Evolutionary conservation across 352 stramenopile species (phyloP).

Genomic region (Peronospora destructor): DNA sequence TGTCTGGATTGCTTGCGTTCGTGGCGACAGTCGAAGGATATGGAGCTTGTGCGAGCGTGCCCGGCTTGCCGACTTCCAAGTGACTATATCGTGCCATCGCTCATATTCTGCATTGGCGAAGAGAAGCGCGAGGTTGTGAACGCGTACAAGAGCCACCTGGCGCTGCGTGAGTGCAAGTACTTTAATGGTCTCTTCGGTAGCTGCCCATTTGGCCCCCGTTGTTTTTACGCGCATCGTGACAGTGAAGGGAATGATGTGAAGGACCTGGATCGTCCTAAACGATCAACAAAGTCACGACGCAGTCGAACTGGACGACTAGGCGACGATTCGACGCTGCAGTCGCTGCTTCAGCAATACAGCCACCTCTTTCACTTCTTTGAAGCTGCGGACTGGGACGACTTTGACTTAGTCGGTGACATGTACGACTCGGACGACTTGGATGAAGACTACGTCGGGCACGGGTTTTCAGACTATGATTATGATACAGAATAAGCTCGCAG

Average conservation of each 20-base stretch:
- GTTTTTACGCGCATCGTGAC: constrained; percentile 74
- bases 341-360: constrained; percentile 52
- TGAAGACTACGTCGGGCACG: constrained; percentile 24
- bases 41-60: constrained; percentile 59
- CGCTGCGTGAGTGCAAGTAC: constrained; percentile 75
- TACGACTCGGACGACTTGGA: constrained; percentile 26
- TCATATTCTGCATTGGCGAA: constrained; percentile 61
- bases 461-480: constrained; percentile 25
- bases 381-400: constrained; percentile 49
- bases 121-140: constrained; percentile 50
- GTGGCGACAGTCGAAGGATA: constrained; percentile 70
- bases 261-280: constrained; percentile 47
- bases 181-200: constrained; percentile 62
- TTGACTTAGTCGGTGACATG: constrained; percentile 22
- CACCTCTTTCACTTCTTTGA: constrained; percentile 63
- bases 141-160: constrained; percentile 69
- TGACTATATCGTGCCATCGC: constrained; percentile 76
- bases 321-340: constrained; percentile 32
- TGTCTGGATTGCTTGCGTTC: constrained; percentile 64
- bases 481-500: constrained; percentile 21
- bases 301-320: constrained; percentile 9
- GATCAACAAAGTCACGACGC: constrained; percentile 26
- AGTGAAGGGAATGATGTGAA: constrained; percentile 52
- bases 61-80: constrained; percentile 57
- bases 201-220: constrained; percentile 65